A percentile compares a stretch with the other conserved stretches of the same genome.
Evolutionary conservation across 2,329 filamentous ascomycete species (phyloP).

Genomic region (Rugonectria rugulosa): DNA sequence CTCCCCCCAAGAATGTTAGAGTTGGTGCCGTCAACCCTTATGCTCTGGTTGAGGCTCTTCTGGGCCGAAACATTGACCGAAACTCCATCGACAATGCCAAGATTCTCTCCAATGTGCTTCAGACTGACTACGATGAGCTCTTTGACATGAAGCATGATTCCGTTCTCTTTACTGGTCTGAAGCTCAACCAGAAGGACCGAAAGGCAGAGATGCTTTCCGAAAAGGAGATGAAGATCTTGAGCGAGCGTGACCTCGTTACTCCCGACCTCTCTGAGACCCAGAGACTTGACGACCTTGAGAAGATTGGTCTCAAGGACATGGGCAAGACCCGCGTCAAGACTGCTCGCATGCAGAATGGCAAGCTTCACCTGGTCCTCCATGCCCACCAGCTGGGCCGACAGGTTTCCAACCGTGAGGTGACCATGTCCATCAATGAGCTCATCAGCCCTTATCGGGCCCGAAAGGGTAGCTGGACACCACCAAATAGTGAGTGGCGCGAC

Average conservation of each 20-base stretch:
- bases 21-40: conserved; percentile 54
- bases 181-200: conserved; percentile 48
- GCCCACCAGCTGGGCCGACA: conserved; percentile 45
- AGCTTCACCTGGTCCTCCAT: conserved; percentile 51
- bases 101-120: conserved; percentile 51
- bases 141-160: conserved; percentile 55
- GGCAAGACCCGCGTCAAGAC: conserved; percentile 47
- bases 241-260: conserved; percentile 51
- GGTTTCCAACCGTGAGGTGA: conserved; percentile 49
- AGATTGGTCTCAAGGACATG: conserved; percentile 49
- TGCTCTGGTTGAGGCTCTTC: conserved; percentile 52
- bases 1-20: conserved; percentile 47
- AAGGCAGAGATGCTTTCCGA: conserved; percentile 46
- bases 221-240: conserved; percentile 51
- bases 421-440: conserved; percentile 50
- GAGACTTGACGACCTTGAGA: conserved; percentile 49
- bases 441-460: conserved; percentile 47
- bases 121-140: conserved; percentile 57
- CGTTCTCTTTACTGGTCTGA: conserved; percentile 51
- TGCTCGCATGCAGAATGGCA: conserved; percentile 54
- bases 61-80: conserved; percentile 51
- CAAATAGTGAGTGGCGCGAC: conserved; percentile 52
- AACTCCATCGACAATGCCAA: conserved; percentile 42
- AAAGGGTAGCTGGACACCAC: conserved; percentile 46
- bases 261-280: conserved; percentile 51